Conservation (phyloP, 2,329 filamentous ascomycete species). For the Verticillium dahliae region DNA sequence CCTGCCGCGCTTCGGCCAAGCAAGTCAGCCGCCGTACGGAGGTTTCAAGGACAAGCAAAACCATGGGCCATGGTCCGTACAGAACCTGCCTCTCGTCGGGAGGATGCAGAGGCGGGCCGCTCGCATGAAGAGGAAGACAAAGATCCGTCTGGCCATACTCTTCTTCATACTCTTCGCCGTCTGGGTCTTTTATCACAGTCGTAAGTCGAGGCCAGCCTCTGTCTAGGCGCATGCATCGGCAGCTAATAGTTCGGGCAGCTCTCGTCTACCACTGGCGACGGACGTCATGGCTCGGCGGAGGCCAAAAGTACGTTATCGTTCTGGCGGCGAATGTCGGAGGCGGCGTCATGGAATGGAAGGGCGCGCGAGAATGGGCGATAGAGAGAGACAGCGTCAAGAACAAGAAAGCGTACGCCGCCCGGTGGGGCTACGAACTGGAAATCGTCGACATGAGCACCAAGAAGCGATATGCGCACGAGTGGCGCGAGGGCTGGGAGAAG, state of each 20-base stretch:
- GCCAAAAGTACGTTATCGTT: slow-evolving; percentile 88
- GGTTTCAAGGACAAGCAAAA: slow-evolving; percentile 68
- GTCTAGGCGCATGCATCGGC: background rate
- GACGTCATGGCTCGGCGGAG: slow-evolving; percentile 68
- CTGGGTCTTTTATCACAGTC: slow-evolving; percentile 63
- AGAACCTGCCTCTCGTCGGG: slow-evolving; percentile 37
- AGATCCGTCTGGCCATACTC: slow-evolving; percentile 54
- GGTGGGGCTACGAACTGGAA: slow-evolving; percentile 93
- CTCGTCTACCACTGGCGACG: slow-evolving; percentile 61
- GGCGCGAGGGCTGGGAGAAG: slow-evolving; percentile 99
- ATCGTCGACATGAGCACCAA: slow-evolving; percentile 98
- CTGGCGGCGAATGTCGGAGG: slow-evolving; percentile 90
- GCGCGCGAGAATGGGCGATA: slow-evolving; percentile 93
- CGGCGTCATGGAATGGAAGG: slow-evolving; percentile 99
- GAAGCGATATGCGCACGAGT: slow-evolving; percentile 97
- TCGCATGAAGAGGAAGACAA: slow-evolving; percentile 58
- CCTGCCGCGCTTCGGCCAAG: slow-evolving; percentile 63
- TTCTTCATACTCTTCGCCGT: slow-evolving; percentile 54
- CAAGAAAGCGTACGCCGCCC: slow-evolving; percentile 79
- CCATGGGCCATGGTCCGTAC: slow-evolving; percentile 47
- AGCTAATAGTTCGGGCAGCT: slow-evolving; percentile 25
- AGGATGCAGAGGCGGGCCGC: slow-evolving; percentile 38
- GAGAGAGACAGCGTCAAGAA: slow-evolving; percentile 94
- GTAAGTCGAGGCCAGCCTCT: slow-evolving; percentile 53
- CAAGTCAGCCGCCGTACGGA: slow-evolving; percentile 41